Base-by-base conservation (phyloP, 106 monocot genomes). In the Apostasia ramifera region DNA sequence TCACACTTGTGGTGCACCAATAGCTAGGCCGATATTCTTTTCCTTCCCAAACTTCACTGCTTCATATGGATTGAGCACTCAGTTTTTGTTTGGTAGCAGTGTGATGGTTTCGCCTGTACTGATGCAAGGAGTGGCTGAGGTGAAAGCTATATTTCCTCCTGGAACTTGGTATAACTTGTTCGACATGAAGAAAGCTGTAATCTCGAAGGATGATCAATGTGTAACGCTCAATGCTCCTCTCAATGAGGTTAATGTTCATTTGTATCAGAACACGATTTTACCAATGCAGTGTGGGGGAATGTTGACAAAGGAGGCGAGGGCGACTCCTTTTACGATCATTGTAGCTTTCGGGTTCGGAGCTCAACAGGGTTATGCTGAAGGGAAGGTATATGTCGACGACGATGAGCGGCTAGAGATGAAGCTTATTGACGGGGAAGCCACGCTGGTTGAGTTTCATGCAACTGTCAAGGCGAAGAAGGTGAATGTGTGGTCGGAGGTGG, bases 151-250 rank as follows among this genome's bases (percentile, higher is more conserved):
- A 67, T 98, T 98, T 68, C 98, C 98, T 2, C 84, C 84, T 0
- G 98, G 98, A 1, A 90, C 83, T 1, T 98, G 98, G 98, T 98
- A 90, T 69, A 98, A 80, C 49, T 50, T 98, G 55, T 98, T 98
- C 73, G 90, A 98, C 76, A 81, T 80, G 75, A 76, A 74, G 0
- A 87, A 87, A 66, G 77, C 70, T 2, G 83, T 98, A 10, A 52
- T 90, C 2, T 82, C 93, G 0, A 69, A 79, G 67, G 97, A 85
- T 5, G 89, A 78, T 10, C 38, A 57, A 7, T 66, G 76, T 63
- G 57, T 90, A 40, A 76, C 77, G 8, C 85, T 98, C 3, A 68
- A 83, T 47, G 92, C 98, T 2, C 87, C 93, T 0, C 81, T 89
- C 47, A 83, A 98, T 41, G 93, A 98, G 81, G 71, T 98, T 55